Conservation (phyloP, 164 flowering plant genomes). For the Macadamia integrifolia region DNA sequence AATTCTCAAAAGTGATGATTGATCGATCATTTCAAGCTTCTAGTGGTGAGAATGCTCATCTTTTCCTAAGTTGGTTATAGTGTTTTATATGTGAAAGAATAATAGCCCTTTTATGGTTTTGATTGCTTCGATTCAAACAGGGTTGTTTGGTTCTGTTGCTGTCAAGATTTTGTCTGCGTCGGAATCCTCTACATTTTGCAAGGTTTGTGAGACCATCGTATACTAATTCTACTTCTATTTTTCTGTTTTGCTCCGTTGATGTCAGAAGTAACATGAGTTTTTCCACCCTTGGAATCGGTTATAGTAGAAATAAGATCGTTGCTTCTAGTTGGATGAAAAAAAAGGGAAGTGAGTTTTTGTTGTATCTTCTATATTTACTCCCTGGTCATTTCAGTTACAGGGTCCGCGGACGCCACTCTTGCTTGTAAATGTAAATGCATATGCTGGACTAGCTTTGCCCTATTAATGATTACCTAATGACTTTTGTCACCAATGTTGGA, state of each 20-base stretch:
- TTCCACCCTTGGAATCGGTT: no score
- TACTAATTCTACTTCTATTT: not conserved
- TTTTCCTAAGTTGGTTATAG: not conserved
- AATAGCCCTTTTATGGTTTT: not conserved
- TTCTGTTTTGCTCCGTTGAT: not conserved
- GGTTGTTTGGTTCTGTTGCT: conserved; percentile 5
- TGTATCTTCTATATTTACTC: no score
- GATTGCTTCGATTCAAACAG: conserved; percentile 13
- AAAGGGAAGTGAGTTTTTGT: no score
- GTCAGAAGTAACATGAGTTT: no score
- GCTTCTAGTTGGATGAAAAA: no score
- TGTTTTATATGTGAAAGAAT: not conserved
- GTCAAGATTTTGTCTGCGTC: conserved; percentile 10
- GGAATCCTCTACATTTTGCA: conserved; percentile 7
- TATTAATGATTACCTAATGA: no score
- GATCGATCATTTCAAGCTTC: conserved; percentile 10
- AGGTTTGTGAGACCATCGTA: conserved; percentile 10
- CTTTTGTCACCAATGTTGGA: no score
- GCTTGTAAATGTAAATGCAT: no score
- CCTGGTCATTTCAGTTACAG: no score
- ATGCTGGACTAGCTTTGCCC: no score
- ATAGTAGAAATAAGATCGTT: no score
- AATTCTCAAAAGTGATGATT: conserved; percentile 7
- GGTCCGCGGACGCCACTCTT: no score
- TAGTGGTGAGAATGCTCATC: conserved; percentile 12